phyloP scores from a whole-genome alignment of 129 eudicot genomes.

The Tanacetum coccineum region DNA sequence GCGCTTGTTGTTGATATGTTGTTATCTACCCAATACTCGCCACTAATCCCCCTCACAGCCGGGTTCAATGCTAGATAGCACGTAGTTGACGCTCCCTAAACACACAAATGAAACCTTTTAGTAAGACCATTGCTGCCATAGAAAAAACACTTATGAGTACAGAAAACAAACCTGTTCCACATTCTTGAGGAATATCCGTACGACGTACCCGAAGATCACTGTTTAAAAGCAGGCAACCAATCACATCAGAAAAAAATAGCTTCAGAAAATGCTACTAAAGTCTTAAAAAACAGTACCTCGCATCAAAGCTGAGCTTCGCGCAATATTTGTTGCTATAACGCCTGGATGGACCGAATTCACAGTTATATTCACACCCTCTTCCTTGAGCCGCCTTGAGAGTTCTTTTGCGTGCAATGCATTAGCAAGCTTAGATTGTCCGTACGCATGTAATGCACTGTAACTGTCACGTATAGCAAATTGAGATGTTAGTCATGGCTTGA shows the following conservation, averaged over 20 bases:
- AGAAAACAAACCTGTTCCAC: constrained; percentile 28
- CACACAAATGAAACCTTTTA: too few species aligned
- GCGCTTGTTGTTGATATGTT: constrained; percentile 40
- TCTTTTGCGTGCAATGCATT: too few species aligned
- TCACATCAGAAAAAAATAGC: not conserved
- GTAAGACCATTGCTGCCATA: not conserved
- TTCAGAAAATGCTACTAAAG: not conserved
- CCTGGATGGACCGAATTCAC: too few species aligned
- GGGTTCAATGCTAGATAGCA: too few species aligned
- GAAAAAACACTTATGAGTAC: not conserved
- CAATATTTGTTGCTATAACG: too few species aligned
- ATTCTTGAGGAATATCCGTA: constrained; percentile 28
- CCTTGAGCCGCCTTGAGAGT: too few species aligned
- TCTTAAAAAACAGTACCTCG: constrained; percentile 21
- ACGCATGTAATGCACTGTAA: constrained; percentile 35
- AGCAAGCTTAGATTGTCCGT: too few species aligned
- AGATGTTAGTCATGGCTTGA: not conserved
- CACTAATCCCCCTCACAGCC: constrained; percentile 36
- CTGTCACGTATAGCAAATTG: not conserved
- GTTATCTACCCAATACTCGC: constrained; percentile 67
- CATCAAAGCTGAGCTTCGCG: too few species aligned
- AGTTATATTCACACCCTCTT: too few species aligned
- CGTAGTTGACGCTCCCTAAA: too few species aligned
- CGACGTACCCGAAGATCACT: constrained; percentile 30
- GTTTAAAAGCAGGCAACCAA: not conserved